Conservation (phyloP, 2,329 filamentous ascomycete genomes). For the Waltergamsia citrina region DNA sequence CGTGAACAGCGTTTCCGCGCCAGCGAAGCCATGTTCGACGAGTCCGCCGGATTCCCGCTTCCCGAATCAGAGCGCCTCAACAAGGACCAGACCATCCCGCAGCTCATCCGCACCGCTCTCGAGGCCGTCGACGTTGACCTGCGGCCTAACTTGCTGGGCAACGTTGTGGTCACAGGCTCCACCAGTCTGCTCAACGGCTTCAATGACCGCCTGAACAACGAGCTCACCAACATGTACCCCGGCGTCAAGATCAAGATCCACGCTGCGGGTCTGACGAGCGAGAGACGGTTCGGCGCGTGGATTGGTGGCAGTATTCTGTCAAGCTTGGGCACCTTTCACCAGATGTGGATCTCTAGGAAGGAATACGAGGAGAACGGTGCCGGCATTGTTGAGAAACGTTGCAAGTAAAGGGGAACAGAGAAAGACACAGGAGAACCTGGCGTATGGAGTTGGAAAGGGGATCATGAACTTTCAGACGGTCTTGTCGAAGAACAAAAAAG, state of each 20-base stretch:
- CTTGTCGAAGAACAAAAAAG: not conserved
- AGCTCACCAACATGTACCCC: conserved; percentile 74
- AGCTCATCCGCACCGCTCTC: conserved; percentile 70
- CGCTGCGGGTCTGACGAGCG: conserved; percentile 75
- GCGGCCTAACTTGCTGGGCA: conserved; percentile 70
- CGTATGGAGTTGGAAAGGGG: conserved; percentile 4
- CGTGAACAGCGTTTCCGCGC: conserved; percentile 78
- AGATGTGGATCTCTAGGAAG: conserved; percentile 98
- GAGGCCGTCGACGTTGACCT: conserved; percentile 82
- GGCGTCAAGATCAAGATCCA: conserved; percentile 81
- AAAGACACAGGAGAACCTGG: not conserved
- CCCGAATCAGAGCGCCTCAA: conserved; percentile 38
- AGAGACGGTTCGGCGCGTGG: conserved; percentile 89
- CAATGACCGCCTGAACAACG: conserved; percentile 79
- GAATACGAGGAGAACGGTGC: conserved; percentile 95
- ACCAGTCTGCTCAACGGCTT: conserved; percentile 84
- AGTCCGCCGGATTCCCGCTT: conserved; percentile 57
- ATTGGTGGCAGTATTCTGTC: conserved; percentile 94
- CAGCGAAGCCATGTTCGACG: conserved; percentile 86
- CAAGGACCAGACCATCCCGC: conserved; percentile 72
- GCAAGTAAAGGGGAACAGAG: conserved; percentile 51
- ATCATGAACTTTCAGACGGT: too few species aligned
- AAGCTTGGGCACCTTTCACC: conserved; percentile 94
- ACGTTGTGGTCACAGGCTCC: conserved; percentile 88
- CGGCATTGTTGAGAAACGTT: conserved; percentile 88